A percentile compares a stretch with the other conserved stretches of the same genome.
These are phyloP conservation scores for Lactarius deliciosus DNA, from an alignment of 768 basidiomycete species.

Conservation along the genomic window DNA sequence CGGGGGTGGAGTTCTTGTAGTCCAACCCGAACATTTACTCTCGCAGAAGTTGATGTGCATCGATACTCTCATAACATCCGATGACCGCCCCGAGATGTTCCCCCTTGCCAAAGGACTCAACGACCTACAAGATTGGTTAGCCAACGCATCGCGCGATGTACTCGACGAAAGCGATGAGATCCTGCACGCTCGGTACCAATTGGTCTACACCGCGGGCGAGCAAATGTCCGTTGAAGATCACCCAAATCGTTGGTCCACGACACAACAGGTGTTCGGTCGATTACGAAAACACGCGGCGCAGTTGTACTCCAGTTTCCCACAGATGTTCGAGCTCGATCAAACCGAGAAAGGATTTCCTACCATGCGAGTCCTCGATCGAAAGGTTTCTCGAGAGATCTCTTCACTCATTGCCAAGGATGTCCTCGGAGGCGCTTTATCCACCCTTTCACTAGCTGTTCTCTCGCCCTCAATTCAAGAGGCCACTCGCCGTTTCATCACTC, in stretches of 20 bases:
- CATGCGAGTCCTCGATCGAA: slow-evolving; percentile 6
- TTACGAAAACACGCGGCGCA: slow-evolving; percentile 28
- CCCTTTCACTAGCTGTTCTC: no score
- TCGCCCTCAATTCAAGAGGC: background rate
- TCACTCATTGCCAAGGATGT: slow-evolving; percentile 10
- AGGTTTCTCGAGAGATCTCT: background rate
- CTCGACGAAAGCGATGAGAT: slow-evolving; percentile 36
- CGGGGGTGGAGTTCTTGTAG: no score
- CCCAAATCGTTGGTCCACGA: slow-evolving; percentile 45
- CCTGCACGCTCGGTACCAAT: slow-evolving; percentile 46
- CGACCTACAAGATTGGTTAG: no score
- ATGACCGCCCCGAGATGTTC: no score
- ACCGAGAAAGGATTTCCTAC: slow-evolving; percentile 3
- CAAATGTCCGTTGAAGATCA: slow-evolving; percentile 40
- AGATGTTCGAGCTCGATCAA: slow-evolving; percentile 8
- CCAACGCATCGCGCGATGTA: no score
- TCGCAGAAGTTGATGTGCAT: no score
- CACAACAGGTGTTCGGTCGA: slow-evolving; percentile 41
- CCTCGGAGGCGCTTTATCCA: background rate
- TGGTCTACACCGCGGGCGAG: slow-evolving; percentile 47
- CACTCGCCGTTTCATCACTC: slow-evolving; percentile 2
- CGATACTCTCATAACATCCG: no score
- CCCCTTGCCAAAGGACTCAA: no score
- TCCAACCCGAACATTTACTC: no score
- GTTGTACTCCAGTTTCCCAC: background rate